Conservation (phyloP, 495 filamentous ascomycete genomes). For the Xylaria venustula region DNA sequence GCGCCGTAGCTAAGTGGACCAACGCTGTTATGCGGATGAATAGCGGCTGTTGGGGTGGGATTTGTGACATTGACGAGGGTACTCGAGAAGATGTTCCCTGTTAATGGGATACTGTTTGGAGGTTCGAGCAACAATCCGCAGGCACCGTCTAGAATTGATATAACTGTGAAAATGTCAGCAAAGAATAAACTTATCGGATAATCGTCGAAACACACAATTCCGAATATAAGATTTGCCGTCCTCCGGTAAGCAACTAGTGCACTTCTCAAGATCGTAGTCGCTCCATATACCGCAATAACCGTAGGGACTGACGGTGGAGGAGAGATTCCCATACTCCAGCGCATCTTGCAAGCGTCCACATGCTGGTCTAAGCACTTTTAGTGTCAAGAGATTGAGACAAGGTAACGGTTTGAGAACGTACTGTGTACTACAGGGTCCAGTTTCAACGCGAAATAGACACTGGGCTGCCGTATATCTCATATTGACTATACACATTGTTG, state of each 20-base stretch:
- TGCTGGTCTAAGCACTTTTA: slow-evolving; percentile 30
- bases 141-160: slow-evolving; percentile 47
- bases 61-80: slow-evolving; percentile 39
- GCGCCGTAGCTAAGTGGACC: slow-evolving; percentile 48
- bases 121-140: slow-evolving; percentile 41
- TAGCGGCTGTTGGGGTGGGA: slow-evolving; percentile 30
- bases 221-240: slow-evolving; percentile 27
- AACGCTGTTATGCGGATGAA: slow-evolving; percentile 12
- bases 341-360: slow-evolving; percentile 37
- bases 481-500: slow-evolving; percentile 37
- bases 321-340: slow-evolving; percentile 37
- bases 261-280: slow-evolving; percentile 28
- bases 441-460: slow-evolving; percentile 35
- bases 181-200: not conserved
- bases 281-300: slow-evolving; percentile 45
- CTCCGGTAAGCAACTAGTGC: slow-evolving; percentile 33
- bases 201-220: slow-evolving; percentile 35
- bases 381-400: not conserved
- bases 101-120: slow-evolving; percentile 40
- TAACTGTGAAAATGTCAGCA: slow-evolving; percentile 23
- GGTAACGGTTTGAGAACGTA: slow-evolving; percentile 18
- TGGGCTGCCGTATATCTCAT: slow-evolving; percentile 38
- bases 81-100: slow-evolving; percentile 49
- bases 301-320: slow-evolving; percentile 28
- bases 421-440: slow-evolving; percentile 41